Conservation (phyloP, 108 stramenopile genomes). For the Epipyxis sp. region DNA sequence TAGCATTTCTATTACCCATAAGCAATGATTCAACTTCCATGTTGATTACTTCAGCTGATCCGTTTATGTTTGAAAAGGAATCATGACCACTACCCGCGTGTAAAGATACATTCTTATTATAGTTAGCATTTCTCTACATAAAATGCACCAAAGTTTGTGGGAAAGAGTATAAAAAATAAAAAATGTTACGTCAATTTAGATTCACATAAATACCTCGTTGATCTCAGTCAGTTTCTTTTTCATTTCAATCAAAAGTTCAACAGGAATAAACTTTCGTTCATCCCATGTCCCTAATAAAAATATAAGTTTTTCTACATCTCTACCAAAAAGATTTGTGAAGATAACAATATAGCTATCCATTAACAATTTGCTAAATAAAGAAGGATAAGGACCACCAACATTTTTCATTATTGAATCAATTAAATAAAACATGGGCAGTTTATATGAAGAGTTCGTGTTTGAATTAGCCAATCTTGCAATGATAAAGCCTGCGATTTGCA, state of each 20-base stretch:
- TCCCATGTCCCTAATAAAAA: slow-evolving; percentile 3
- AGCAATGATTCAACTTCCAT: too few species aligned
- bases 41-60: too few species aligned
- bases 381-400: not conserved
- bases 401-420: slow-evolving; percentile 13
- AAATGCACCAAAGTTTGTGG: too few species aligned
- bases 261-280: not conserved
- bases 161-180: too few species aligned
- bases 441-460: not conserved
- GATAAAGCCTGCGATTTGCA: not conserved
- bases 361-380: not conserved
- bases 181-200: too few species aligned
- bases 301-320: not conserved
- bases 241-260: not conserved
- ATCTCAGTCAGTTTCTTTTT: too few species aligned
- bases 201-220: too few species aligned
- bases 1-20: too few species aligned
- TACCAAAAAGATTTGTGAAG: not conserved
- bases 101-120: too few species aligned
- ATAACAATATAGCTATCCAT: not conserved
- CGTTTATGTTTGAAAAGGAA: too few species aligned
- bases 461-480: not conserved
- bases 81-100: too few species aligned
- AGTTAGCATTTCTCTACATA: too few species aligned
- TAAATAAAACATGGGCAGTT: not conserved